Evolutionary conservation across 371 early-diverging fungal species (phyloP), one percentile per base, ranked within the genome.

Genomic region (Rhizopus sp.): DNA sequence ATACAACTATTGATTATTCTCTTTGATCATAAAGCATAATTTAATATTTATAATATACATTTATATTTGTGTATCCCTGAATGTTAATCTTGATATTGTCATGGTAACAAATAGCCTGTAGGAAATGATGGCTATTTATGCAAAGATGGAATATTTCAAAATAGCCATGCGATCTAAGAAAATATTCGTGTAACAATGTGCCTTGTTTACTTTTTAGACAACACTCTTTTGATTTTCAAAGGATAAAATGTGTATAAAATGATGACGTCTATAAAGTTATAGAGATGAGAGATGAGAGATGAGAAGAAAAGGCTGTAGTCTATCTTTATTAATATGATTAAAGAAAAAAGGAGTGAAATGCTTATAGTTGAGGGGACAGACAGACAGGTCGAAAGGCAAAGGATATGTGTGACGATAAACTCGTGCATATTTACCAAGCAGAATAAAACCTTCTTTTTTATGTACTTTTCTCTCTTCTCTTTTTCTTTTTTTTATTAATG

Each of bases 121-220:
- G 23, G 2, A 23, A 23, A 23, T 23, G 23, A 23, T 23, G 23
- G 23, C 23, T 23, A 23, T 23, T 23, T 23, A 23, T 23, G 23
- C 23, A 23, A 23, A 23, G 23, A 23, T 23, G 23, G 23, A 23
- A 23, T 23, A 23, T 23, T 23, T 42, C 7, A 15, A 9, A 9
- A 46, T 46, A 29, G 46, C 46, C 46, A 46, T 9, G 30, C 37
- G 37, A 38, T 37, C 44, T 23, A 38, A 51, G 16, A 37, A 33
- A 51, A 50, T 17, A 51, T 17, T 39, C 16, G 59, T 58, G 59
- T 58, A 58, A 58, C 59, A 58, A 51, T 58, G 59, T 58, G 59
- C 51, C 15, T 44, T 35, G 44, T 51, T 58, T 45, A 58, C 59
- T 51, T 45, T 51, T 58, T 51, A 12, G 46, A 37, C 38, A 10